Base-by-base conservation (phyloP, 2,329 filamentous ascomycete genomes). In the Ascochyta lentis region DNA sequence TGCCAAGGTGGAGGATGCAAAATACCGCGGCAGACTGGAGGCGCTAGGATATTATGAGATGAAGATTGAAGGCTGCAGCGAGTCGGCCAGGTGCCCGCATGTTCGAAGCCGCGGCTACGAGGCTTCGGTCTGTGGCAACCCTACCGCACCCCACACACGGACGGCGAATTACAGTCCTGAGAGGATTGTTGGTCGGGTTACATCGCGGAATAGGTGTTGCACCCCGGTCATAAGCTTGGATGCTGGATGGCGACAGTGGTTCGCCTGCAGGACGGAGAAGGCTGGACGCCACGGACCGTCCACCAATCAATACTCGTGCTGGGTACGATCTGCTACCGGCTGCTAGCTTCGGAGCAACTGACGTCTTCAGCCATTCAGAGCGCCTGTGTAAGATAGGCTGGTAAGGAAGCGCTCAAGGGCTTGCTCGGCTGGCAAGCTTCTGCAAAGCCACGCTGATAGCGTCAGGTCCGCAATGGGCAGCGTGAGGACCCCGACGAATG, bases 111-210 rank as follows among this genome's bases (percentile, higher is more conserved):
- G 62, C 62, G 60, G 65, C 62, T 66, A 65, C 71, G 58, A 69
- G 68, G 70, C 66, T 66, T 69, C 63, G 65, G 70, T 53, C 64
- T 65, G 70, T 70, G 71, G 71, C 69, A 49, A 72, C 52, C 67
- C 67, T 65, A 67, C 61, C 61, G 56, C 69, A 70, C 71, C 69
- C 67, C 70, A 71, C 71, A 73, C 63, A 53, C 58, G 49, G 62
- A 67, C 68, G 67, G 69, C 70, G 68, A 72, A 72, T 73, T 68
- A 63, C 60, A 60, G 56, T 60, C 62, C 56, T 58, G 50, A 59
- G 61, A 59, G 61, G 61, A 61, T 60, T 64, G 63, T 61, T 56
- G 53, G 66, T 69, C 66, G 66, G 65, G 72, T 75, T 74, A 75
- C 72, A 74, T 74, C 72, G 70, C 63, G 63, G 56, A 63, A 64